Evolutionary conservation across 106 monocot species (phyloP).

Genomic region (Alisma plantagoaquatica): DNA sequence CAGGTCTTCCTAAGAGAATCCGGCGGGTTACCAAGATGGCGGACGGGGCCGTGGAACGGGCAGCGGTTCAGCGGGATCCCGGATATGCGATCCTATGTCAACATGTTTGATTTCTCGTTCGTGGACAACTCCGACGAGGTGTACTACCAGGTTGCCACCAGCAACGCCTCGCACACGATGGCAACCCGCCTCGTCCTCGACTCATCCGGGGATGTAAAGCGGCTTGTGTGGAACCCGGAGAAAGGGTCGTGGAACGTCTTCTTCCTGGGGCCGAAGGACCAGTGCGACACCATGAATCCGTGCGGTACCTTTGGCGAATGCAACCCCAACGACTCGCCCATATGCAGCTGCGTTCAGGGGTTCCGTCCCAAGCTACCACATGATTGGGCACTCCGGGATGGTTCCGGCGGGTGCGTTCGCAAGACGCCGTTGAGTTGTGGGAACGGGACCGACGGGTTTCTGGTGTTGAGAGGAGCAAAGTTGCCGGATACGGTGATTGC

Average conservation of each 20-base stretch:
- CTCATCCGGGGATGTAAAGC: too few relatives aligned
- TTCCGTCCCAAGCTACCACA: slow-evolving; percentile 14
- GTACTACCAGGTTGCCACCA: not conserved
- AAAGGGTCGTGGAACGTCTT: slow-evolving; percentile 10
- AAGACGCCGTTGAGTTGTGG: slow-evolving; percentile 21
- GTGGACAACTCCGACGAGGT: not conserved
- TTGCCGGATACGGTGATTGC: slow-evolving; percentile 35
- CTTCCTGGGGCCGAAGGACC: slow-evolving; percentile 12
- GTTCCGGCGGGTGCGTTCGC: slow-evolving; percentile 17
- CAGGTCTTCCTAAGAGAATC: slow-evolving; percentile 1
- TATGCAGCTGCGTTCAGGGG: slow-evolving; percentile 20
- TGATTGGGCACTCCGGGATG: slow-evolving; percentile 14
- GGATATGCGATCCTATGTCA: too few relatives aligned
- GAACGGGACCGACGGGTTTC: slow-evolving; percentile 34
- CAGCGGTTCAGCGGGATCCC: too few relatives aligned
- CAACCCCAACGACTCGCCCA: slow-evolving; percentile 6
- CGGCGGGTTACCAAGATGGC: not conserved
- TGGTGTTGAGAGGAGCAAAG: slow-evolving; percentile 7
- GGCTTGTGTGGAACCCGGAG: too few relatives aligned
- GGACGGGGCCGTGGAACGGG: slow-evolving; percentile 40
- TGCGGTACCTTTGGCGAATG: slow-evolving; percentile 25
- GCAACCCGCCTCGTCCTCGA: slow-evolving; percentile 1
- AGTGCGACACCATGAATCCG: slow-evolving; percentile 6
- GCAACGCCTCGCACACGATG: not conserved
- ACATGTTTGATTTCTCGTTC: slow-evolving; percentile 1